phyloP scores from a whole-genome alignment of 148 eudicot genomes.

The Rhododendron ferrugineum region DNA sequence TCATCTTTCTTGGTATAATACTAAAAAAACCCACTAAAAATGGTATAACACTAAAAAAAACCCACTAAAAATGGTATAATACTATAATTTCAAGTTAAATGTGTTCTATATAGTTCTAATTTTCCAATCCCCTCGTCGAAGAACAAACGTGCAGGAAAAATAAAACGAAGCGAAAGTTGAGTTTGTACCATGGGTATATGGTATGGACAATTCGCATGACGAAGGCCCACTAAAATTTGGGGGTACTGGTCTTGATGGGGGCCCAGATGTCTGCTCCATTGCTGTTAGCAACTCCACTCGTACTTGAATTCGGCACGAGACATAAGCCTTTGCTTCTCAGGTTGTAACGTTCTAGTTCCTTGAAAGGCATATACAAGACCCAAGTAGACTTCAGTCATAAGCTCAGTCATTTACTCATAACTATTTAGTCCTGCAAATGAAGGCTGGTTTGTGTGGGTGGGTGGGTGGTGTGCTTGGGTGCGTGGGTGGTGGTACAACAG shows the following conservation, averaged over 20 bases:
- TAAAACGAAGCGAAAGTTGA: background rate
- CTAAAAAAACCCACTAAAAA: too few relatives aligned
- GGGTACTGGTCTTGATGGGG: conserved; percentile 46
- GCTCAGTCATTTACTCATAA: background rate
- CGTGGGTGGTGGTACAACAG: background rate
- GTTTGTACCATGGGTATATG: background rate
- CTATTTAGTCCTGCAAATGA: background rate
- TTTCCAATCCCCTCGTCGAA: background rate
- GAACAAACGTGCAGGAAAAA: background rate
- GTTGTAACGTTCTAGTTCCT: conserved; percentile 46
- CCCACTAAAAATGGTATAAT: too few relatives aligned
- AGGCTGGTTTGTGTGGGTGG: background rate
- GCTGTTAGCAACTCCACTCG: conserved; percentile 57
- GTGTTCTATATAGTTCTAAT: background rate
- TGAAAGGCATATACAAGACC: background rate
- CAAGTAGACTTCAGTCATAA: conserved; percentile 6
- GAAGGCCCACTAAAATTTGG: conserved; percentile 21
- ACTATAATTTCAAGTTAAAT: background rate
- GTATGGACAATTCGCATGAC: background rate
- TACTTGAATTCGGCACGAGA: conserved; percentile 67
- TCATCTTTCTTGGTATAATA: too few relatives aligned
- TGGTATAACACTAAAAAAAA: too few relatives aligned
- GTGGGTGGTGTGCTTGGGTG: background rate
- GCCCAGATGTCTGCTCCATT: conserved; percentile 98
- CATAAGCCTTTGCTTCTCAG: conserved; percentile 78